Conservation (phyloP, 805 yeast genomes). For the Yamadazyma laniorum region DNA sequence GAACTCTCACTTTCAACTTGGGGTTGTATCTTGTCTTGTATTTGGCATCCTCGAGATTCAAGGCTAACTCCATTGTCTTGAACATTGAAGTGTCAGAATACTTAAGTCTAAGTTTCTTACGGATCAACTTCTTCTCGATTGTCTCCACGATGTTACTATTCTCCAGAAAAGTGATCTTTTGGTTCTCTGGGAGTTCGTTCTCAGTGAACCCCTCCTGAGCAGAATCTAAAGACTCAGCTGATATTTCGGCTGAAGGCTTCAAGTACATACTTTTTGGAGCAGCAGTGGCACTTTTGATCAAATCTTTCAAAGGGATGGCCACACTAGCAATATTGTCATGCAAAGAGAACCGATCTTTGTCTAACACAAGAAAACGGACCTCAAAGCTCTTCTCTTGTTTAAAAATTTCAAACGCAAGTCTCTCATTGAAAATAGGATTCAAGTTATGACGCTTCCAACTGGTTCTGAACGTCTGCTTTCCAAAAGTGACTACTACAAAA, state of each 20-base stretch:
- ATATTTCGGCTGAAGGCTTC: conserved; percentile 5
- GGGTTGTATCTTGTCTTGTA: conserved; percentile 47
- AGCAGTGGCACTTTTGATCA: conserved; percentile 39
- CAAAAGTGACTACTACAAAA: conserved; percentile 87
- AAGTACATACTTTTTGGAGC: conserved; percentile 8
- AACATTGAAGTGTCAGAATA: conserved; percentile 42
- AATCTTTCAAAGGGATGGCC: conserved; percentile 52
- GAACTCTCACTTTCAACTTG: conserved; percentile 54
- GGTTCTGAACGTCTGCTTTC: conserved; percentile 82
- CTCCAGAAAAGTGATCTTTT: conserved; percentile 17
- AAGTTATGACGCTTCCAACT: conserved; percentile 80
- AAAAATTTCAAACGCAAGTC: conserved; percentile 73
- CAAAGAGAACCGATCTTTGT: conserved; percentile 77
- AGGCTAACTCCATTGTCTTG: conserved; percentile 38
- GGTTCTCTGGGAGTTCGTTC: conserved; percentile 11
- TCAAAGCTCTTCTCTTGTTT: conserved; percentile 64
- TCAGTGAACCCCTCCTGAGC: conserved; percentile 12
- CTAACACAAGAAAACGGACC: conserved; percentile 71
- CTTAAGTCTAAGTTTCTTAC: conserved; percentile 22
- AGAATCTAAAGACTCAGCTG: conserved; percentile 6
- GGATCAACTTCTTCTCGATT: conserved; percentile 14
- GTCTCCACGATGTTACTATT: conserved; percentile 32
- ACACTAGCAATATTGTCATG: conserved; percentile 80
- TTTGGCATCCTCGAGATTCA: conserved; percentile 30
- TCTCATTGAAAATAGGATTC: conserved; percentile 79